Conservation (phyloP, 805 yeast species). For the Brettanomyces naardenensis region DNA sequence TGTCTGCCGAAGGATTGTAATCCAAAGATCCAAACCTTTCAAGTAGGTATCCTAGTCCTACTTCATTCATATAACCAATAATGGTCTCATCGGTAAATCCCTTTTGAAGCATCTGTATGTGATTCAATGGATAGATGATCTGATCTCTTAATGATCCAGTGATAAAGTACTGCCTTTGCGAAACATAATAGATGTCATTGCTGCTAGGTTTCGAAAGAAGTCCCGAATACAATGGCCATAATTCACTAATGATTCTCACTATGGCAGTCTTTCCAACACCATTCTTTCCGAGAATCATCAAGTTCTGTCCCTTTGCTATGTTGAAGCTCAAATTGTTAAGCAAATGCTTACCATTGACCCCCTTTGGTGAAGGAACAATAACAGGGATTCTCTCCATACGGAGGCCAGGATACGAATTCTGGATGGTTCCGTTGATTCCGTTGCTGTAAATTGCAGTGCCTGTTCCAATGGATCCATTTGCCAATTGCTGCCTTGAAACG, state of each 20-base stretch:
- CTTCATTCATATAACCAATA: constrained; percentile 60
- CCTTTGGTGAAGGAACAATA: constrained; percentile 63
- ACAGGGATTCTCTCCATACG: constrained; percentile 78
- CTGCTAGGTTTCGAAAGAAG: constrained; percentile 68
- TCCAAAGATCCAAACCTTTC: constrained; percentile 51
- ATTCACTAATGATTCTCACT: constrained; percentile 73
- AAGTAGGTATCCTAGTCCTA: constrained; percentile 71
- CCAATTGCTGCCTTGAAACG: constrained; percentile 21
- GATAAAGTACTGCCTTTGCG: constrained; percentile 81
- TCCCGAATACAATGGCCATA: constrained; percentile 87
- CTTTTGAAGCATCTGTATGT: constrained; percentile 65
- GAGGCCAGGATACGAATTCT: constrained; percentile 67
- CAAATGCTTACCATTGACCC: constrained; percentile 50
- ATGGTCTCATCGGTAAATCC: constrained; percentile 68
- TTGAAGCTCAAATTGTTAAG: constrained; percentile 57
- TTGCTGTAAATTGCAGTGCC: constrained; percentile 15
- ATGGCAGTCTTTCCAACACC: constrained; percentile 89
- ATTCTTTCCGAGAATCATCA: constrained; percentile 78
- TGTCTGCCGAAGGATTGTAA: constrained; percentile 27
- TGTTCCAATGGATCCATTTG: neutral
- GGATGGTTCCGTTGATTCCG: constrained; percentile 74
- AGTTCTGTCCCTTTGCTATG: constrained; percentile 54
- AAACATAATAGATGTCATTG: constrained; percentile 66
- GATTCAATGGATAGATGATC: constrained; percentile 76
- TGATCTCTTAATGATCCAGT: constrained; percentile 84